phyloP scores from a whole-genome alignment of 2,329 filamentous ascomycete genomes.

The Penicillium sp. region DNA sequence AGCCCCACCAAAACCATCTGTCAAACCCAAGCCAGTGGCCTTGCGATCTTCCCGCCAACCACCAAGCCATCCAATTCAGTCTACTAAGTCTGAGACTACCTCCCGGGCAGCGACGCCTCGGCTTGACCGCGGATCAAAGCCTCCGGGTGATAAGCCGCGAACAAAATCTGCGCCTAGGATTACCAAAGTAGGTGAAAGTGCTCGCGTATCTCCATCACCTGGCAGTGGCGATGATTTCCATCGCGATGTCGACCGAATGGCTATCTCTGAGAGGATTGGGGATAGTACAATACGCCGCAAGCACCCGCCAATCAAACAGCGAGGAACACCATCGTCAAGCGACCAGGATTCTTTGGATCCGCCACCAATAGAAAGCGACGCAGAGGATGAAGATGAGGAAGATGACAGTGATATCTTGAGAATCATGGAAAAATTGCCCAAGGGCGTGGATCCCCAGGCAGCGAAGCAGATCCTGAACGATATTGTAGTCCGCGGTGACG shows the following conservation, averaged over 20 bases:
- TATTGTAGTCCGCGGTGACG: slow-evolving; percentile 89
- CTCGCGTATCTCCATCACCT: slow-evolving; percentile 28
- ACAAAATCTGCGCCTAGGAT: slow-evolving; percentile 23
- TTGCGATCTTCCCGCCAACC: slow-evolving; percentile 28
- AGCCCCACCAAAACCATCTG: slow-evolving; percentile 29
- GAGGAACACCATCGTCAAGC: slow-evolving; percentile 48
- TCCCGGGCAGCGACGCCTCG: slow-evolving; percentile 18
- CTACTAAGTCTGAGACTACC: slow-evolving; percentile 27
- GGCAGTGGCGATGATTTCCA: slow-evolving; percentile 38
- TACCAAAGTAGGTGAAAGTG: slow-evolving; percentile 3
- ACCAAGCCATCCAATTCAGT: slow-evolving; percentile 14
- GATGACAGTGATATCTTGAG: slow-evolving; percentile 60
- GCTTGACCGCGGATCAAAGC: slow-evolving; percentile 13
- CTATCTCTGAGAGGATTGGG: slow-evolving; percentile 22
- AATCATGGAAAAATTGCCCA: slow-evolving; percentile 74
- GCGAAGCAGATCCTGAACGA: slow-evolving; percentile 94
- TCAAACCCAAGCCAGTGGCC: slow-evolving; percentile 41
- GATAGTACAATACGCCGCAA: slow-evolving; percentile 23
- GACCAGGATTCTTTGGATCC: slow-evolving; percentile 46
- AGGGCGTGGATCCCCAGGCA: slow-evolving; percentile 75
- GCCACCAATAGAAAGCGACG: slow-evolving; percentile 48
- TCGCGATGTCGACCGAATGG: slow-evolving; percentile 26
- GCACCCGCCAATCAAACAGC: slow-evolving; percentile 38
- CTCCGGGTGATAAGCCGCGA: slow-evolving; percentile 17
- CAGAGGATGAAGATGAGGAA: slow-evolving; percentile 48